Evolutionary conservation across 2,329 filamentous ascomycete genomes (phyloP).

Genomic region (Alternaria infectoria): DNA sequence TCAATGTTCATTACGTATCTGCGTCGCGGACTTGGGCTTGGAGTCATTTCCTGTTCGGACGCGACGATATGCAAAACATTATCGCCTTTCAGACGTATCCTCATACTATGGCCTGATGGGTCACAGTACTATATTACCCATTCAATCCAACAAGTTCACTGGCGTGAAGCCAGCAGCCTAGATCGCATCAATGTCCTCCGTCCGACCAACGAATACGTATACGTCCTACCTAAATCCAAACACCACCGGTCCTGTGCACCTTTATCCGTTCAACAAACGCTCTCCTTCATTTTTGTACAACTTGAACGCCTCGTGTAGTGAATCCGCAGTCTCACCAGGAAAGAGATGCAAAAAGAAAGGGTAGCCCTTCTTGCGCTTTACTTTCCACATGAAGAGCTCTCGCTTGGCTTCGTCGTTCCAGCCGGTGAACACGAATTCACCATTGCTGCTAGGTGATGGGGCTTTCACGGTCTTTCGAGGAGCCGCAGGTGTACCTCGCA

Average conservation of each 20-base stretch:
- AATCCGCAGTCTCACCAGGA: conserved; percentile 2
- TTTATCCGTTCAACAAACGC: background rate
- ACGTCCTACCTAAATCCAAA: background rate
- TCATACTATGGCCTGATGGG: background rate
- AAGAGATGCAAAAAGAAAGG: background rate
- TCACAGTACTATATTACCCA: background rate
- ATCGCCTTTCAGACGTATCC: background rate
- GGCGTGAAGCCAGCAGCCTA: background rate
- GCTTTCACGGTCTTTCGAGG: background rate
- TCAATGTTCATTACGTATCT: background rate
- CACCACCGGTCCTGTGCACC: background rate
- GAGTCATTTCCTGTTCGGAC: background rate
- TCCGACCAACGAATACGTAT: background rate
- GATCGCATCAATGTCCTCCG: background rate
- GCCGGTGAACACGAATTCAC: background rate
- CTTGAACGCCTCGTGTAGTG: conserved; percentile 1
- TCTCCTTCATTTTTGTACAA: conserved; percentile 1
- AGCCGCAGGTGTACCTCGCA: background rate
- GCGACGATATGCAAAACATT: background rate
- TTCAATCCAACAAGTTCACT: background rate
- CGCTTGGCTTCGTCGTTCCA: conserved; percentile 9
- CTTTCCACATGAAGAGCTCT: conserved; percentile 4
- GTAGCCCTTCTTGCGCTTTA: conserved; percentile 2
- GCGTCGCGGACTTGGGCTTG: background rate
- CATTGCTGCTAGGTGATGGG: background rate